Evolutionary conservation across 78 protist species (phyloP).

Genomic region (Tieghemostelium lacteum): DNA sequence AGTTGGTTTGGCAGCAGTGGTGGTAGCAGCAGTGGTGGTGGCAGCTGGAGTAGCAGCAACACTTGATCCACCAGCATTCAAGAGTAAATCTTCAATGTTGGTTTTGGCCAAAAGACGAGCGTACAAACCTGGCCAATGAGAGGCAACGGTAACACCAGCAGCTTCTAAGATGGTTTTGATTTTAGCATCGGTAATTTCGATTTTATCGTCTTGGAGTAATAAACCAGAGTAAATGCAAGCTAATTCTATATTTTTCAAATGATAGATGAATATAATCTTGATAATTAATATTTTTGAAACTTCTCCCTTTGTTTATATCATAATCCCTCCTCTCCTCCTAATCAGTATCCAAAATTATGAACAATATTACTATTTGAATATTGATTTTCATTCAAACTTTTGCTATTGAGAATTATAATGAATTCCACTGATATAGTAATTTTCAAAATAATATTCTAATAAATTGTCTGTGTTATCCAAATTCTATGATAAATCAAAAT

Average conservation of each 20-base stretch:
- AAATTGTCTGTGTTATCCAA: no score
- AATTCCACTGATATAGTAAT: no score
- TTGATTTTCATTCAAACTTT: no score
- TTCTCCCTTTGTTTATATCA: no score
- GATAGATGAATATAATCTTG: no score
- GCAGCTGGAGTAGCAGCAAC: slow-evolving; percentile 86
- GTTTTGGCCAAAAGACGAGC: slow-evolving; percentile 71
- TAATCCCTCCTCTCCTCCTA: no score
- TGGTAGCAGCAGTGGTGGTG: slow-evolving; percentile 84
- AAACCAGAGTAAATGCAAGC: slow-evolving; percentile 91
- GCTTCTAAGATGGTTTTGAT: slow-evolving; percentile 84
- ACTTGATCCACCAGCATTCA: slow-evolving; percentile 78
- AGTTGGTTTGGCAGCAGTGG: slow-evolving; percentile 66
- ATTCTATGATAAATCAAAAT: no score
- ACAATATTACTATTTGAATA: no score
- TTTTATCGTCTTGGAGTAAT: slow-evolving; percentile 87
- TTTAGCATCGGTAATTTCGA: slow-evolving; percentile 87
- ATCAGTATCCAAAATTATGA: no score
- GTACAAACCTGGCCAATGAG: slow-evolving; percentile 88
- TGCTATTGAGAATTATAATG: no score
- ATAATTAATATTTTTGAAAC: no score
- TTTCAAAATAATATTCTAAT: no score
- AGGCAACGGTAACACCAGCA: slow-evolving; percentile 63
- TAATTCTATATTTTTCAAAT: slow-evolving; percentile 75
- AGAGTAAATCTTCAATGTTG: slow-evolving; percentile 76